Base-by-base conservation (phyloP, 108 stramenopile species). In the Cyclostephanos invisitatus region DNA sequence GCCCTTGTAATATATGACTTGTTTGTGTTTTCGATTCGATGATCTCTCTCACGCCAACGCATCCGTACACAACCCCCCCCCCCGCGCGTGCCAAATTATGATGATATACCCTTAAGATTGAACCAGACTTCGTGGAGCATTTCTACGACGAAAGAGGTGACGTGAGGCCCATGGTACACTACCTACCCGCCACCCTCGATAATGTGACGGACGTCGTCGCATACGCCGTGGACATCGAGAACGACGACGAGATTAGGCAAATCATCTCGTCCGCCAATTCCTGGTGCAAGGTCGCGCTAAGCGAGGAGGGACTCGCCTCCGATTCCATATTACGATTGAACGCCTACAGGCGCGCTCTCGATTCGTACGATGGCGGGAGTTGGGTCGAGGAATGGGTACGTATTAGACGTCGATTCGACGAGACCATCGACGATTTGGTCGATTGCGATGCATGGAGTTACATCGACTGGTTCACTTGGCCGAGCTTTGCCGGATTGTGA, bases 91-190 rank as follows among this genome's bases (percentile, higher is more conserved):
- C 40, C 40, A 24, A 21, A 53, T 1, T 20, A 53, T 20, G 4
- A 32, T 3, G n/a, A n/a, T n/a, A n/a, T n/a, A n/a, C n/a, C n/a
- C n/a, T n/a, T 22, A 8, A 77, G 76, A 72, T 77, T 15, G 70
- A 64, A 17, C 76, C 76, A 0, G 71, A 77, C 46, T 77, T 60
- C 62, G 56, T 72, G 21, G 76, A 77, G 27, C 71, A 77, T 25
- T 77, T 77, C 50, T 77, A 77, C 40, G 24, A 32, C 17, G 51
- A 53, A 3, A 18, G 51, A 18, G 51, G 51, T 0, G 76, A 77
- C 4, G 44, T 77, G 14, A 7, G 27, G 18, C 76, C 76, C 49
- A 50, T 54, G 58, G 76, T 72, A 27, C 76, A 77, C 53, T 77
- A 77, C 37, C 49, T 77, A 24, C 76, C 76, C 18, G 76, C 76